phyloP scores from a whole-genome alignment of 305 asterid species.

The Euphrasia arctica region DNA sequence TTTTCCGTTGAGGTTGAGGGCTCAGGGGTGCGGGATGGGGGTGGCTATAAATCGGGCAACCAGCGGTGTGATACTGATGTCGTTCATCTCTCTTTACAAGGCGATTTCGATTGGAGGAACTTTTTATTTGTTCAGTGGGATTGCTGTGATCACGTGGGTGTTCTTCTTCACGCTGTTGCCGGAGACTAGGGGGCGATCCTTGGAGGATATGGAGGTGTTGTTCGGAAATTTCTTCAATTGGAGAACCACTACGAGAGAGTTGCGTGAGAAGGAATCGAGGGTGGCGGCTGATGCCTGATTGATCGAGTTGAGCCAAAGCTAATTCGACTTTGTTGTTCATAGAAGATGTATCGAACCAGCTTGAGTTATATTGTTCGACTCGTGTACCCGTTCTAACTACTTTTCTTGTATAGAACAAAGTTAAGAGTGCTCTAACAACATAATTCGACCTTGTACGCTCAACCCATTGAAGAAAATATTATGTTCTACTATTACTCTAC shows the following conservation, averaged over 20 bases:
- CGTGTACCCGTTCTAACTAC: no score
- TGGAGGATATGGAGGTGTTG: constrained; percentile 52
- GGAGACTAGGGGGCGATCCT: constrained; percentile 46
- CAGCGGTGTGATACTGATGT: constrained; percentile 46
- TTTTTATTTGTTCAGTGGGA: constrained; percentile 40
- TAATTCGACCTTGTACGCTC: no score
- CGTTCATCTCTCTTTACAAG: constrained; percentile 44
- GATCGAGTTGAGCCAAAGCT: no score
- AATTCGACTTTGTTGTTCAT: no score
- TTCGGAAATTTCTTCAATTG: constrained; percentile 52
- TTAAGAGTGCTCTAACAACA: no score
- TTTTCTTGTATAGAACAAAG: no score
- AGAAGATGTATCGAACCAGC: no score
- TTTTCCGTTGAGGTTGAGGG: constrained; percentile 47
- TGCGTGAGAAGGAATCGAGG: constrained; percentile 17
- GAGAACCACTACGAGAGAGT: constrained; percentile 36
- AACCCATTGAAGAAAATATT: no score
- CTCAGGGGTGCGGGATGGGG: constrained; percentile 55
- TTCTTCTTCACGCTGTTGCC: constrained; percentile 55
- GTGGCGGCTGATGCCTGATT: no score
- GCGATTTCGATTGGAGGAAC: constrained; percentile 54
- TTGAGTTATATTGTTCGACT: no score
- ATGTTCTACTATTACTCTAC: no score
- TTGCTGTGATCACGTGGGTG: constrained; percentile 35
- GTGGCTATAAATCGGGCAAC: constrained; percentile 43